Evolutionary conservation across 805 yeast species (phyloP).

Genomic region (Yamadazyma laniorum): DNA sequence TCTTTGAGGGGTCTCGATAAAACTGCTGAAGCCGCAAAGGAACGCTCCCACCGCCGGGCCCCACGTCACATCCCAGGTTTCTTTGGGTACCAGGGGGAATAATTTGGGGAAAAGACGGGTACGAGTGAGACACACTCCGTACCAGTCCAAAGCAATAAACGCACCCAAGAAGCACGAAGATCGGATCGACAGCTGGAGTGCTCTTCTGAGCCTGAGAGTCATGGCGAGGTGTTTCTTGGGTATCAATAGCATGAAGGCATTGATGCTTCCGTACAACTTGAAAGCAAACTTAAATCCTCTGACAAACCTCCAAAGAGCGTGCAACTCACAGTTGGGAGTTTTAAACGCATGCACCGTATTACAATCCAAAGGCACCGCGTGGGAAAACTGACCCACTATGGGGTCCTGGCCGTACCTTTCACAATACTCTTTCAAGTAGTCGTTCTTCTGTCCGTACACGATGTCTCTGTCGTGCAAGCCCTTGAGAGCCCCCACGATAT

Average conservation of each 20-base stretch:
- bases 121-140: slow-evolving; percentile 45
- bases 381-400: slow-evolving; percentile 21
- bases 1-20: slow-evolving; percentile 38
- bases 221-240: slow-evolving; percentile 19
- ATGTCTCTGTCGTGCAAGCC: slow-evolving; percentile 28
- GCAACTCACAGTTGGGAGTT: slow-evolving; percentile 42
- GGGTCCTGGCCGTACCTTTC: slow-evolving; percentile 33
- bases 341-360: slow-evolving; percentile 39
- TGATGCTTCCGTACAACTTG: slow-evolving; percentile 42
- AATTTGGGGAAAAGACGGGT: slow-evolving; percentile 38
- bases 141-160: slow-evolving; percentile 45
- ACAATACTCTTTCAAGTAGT: slow-evolving; percentile 31
- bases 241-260: slow-evolving; percentile 28
- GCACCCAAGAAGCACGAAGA: slow-evolving; percentile 45
- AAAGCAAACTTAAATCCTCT: slow-evolving; percentile 43
- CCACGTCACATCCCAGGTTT: slow-evolving; percentile 36
- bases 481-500: slow-evolving; percentile 31
- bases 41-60: slow-evolving; percentile 43
- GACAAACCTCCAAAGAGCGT: slow-evolving; percentile 45
- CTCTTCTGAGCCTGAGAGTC: slow-evolving; percentile 18
- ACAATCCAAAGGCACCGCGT: slow-evolving; percentile 37
- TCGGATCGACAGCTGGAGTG: slow-evolving; percentile 29
- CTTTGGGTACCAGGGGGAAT: slow-evolving; percentile 34
- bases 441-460: slow-evolving; percentile 36
- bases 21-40: slow-evolving; percentile 41